Percentiles rank a stretch among this genome's conserved stretches.
Evolutionary conservation across 2,329 filamentous ascomycete species (phyloP).

Genomic region (Simplicillium sp.): DNA sequence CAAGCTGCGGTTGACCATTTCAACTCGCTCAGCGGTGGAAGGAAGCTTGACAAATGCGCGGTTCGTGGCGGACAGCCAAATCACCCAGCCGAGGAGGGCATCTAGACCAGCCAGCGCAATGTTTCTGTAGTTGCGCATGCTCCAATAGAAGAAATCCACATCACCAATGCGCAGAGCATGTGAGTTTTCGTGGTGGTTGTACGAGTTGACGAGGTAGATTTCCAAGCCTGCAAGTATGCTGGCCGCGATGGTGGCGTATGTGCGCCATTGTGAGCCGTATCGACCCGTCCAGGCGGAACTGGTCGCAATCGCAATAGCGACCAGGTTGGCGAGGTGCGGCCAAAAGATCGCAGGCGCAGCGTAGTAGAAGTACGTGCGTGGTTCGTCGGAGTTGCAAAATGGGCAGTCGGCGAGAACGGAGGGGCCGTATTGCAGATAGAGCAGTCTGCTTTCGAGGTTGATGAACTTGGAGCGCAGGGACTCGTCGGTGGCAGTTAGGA

Average conservation of each 20-base stretch:
- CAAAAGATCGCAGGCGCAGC: slow-evolving; percentile 62
- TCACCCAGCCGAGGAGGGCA: slow-evolving; percentile 46
- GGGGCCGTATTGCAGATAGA: slow-evolving; percentile 80
- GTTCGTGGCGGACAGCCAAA: slow-evolving; percentile 74
- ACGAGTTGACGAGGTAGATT: slow-evolving; percentile 53
- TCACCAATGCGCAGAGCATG: slow-evolving; percentile 52
- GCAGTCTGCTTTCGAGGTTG: slow-evolving; percentile 60
- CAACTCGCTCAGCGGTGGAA: slow-evolving; percentile 55
- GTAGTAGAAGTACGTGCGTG: slow-evolving; percentile 68
- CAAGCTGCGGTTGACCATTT: slow-evolving; percentile 45
- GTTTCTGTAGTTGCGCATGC: slow-evolving; percentile 51
- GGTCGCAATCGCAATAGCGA: slow-evolving; percentile 63
- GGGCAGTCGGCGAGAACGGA: slow-evolving; percentile 62
- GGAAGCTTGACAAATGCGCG: slow-evolving; percentile 61
- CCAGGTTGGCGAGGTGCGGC: slow-evolving; percentile 74
- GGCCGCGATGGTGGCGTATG: slow-evolving; percentile 54
- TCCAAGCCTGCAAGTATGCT: slow-evolving; percentile 53
- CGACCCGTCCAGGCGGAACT: slow-evolving; percentile 55
- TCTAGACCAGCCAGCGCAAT: slow-evolving; percentile 58
- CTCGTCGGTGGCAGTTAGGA: slow-evolving; percentile 50
- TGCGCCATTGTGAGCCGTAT: slow-evolving; percentile 60
- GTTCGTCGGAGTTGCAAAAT: slow-evolving; percentile 71
- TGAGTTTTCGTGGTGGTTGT: slow-evolving; percentile 56
- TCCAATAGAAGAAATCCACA: slow-evolving; percentile 65
- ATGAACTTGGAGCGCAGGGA: slow-evolving; percentile 59